A percentile compares a stretch with the other conserved stretches of the same genome.
Conservation (phyloP, 2,329 filamentous ascomycete genomes). For the Curvularia spicifera region DNA sequence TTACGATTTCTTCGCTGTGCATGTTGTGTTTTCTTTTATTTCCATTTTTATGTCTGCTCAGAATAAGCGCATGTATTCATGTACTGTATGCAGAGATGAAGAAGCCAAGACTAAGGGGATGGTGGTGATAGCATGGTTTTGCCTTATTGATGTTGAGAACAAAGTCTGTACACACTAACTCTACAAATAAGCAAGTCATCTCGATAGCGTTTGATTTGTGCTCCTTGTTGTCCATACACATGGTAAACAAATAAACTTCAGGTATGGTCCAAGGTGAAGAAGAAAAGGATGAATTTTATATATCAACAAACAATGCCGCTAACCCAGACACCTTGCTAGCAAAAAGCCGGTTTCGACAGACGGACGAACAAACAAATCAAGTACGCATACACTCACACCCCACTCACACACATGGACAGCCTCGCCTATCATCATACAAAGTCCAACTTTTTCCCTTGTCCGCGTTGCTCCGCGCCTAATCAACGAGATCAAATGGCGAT, state of each 20-base stretch:
- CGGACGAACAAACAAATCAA: constrained; percentile 6
- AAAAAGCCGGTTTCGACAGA: constrained; percentile 16
- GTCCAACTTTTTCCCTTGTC: constrained; percentile 5
- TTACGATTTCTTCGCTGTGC: too few species aligned
- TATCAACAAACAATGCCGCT: constrained; percentile 19
- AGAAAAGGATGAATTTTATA: constrained; percentile 10
- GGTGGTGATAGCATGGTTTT: too few species aligned
- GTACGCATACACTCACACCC: constrained; percentile 13
- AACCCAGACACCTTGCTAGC: constrained; percentile 22
- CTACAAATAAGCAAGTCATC: too few species aligned
- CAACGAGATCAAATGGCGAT: neutral
- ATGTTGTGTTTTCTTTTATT: too few species aligned
- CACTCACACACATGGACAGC: constrained; percentile 7
- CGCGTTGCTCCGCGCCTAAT: neutral
- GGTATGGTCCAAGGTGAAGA: neutral
- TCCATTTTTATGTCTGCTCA: too few species aligned
- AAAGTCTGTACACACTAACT: too few species aligned
- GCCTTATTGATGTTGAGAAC: too few species aligned
- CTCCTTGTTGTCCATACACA: neutral
- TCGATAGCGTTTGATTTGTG: too few species aligned
- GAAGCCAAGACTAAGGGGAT: too few species aligned
- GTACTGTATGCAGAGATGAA: too few species aligned
- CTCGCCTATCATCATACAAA: constrained; percentile 15
- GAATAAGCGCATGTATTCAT: too few species aligned
- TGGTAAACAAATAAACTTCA: neutral